A percentile compares a stretch with the other conserved stretches of the same genome.
Evolutionary conservation across 2,329 filamentous ascomycete species (phyloP).

Genomic region (Fusarium incarnatum): DNA sequence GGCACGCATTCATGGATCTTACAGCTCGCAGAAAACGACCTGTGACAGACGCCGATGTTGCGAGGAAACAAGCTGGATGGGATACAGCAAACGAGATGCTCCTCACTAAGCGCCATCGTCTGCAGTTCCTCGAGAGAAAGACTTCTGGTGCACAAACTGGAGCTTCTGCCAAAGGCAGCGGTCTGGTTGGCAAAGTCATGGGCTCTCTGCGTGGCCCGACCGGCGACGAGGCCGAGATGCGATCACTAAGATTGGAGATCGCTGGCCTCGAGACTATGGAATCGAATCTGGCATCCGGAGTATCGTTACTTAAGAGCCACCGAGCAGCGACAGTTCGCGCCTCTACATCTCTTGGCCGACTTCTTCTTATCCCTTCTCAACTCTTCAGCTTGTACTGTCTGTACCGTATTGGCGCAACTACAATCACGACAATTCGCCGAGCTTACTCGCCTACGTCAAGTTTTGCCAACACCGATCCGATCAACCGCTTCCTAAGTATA

Average conservation of each 20-base stretch:
- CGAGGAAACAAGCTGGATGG: slow-evolving; percentile 81
- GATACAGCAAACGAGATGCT: slow-evolving; percentile 86
- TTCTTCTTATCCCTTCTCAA: slow-evolving; percentile 72
- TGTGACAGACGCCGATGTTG: slow-evolving; percentile 79
- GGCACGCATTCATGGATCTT: slow-evolving; percentile 81
- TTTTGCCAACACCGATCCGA: slow-evolving; percentile 80
- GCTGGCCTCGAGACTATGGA: slow-evolving; percentile 85
- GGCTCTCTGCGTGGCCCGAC: slow-evolving; percentile 75
- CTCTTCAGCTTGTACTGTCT: slow-evolving; percentile 84
- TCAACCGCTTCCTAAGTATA: slow-evolving; percentile 84
- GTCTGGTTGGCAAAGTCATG: slow-evolving; percentile 80
- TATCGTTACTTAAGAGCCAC: slow-evolving; percentile 72
- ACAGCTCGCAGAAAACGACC: slow-evolving; percentile 62
- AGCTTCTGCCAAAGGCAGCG: slow-evolving; percentile 49
- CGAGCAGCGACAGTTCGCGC: slow-evolving; percentile 74
- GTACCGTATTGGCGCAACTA: slow-evolving; percentile 82
- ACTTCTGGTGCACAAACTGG: slow-evolving; percentile 49
- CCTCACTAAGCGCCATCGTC: slow-evolving; percentile 75
- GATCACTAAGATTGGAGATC: slow-evolving; percentile 77
- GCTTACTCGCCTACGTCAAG: slow-evolving; percentile 53
- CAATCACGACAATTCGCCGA: slow-evolving; percentile 74
- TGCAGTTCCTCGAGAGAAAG: slow-evolving; percentile 77
- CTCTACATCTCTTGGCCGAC: slow-evolving; percentile 72
- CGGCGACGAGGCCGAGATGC: slow-evolving; percentile 69
- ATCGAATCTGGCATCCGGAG: slow-evolving; percentile 72